These are phyloP conservation scores for Paraleonurus japonicus DNA, from an alignment of 257 asterid genomes.

Conservation along the genomic window DNA sequence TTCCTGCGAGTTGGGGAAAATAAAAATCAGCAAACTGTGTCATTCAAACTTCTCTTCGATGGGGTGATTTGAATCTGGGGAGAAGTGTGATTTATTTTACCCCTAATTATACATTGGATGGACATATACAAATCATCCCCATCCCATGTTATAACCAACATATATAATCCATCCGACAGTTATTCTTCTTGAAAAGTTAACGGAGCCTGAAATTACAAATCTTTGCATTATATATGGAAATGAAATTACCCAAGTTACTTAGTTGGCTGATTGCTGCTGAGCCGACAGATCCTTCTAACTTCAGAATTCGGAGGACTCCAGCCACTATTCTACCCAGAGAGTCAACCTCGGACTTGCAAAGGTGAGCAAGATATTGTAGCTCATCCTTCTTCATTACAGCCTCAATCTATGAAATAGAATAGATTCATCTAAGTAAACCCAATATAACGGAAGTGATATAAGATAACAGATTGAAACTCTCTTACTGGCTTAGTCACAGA, in stretches of 20 bases:
- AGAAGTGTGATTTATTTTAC: background rate
- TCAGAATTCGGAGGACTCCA: conserved; percentile 84
- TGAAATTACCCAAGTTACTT: conserved; percentile 74
- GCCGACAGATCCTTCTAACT: conserved; percentile 82
- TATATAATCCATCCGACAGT: background rate
- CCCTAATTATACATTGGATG: background rate
- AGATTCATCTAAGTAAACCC: conserved; percentile 20
- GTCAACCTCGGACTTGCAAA: conserved; percentile 86
- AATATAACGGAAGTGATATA: conserved; percentile 7
- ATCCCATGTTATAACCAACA: background rate
- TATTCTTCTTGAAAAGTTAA: background rate
- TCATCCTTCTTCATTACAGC: conserved; percentile 85
- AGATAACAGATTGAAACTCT: conserved; percentile 1
- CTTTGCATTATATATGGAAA: conserved; percentile 4
- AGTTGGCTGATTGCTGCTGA: conserved; percentile 79
- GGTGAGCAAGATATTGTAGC: conserved; percentile 59
- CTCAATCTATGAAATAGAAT: conserved; percentile 58
- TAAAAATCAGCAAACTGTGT: background rate
- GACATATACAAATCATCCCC: background rate
- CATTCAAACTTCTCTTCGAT: background rate
- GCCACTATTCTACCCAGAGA: conserved; percentile 92
- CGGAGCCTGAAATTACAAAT: background rate
- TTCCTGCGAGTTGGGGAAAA: conserved; percentile 52
- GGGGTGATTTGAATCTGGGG: background rate
- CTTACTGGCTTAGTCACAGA: conserved; percentile 88